phyloP scores from a whole-genome alignment of 306 rosid species.

The Delonix regia region DNA sequence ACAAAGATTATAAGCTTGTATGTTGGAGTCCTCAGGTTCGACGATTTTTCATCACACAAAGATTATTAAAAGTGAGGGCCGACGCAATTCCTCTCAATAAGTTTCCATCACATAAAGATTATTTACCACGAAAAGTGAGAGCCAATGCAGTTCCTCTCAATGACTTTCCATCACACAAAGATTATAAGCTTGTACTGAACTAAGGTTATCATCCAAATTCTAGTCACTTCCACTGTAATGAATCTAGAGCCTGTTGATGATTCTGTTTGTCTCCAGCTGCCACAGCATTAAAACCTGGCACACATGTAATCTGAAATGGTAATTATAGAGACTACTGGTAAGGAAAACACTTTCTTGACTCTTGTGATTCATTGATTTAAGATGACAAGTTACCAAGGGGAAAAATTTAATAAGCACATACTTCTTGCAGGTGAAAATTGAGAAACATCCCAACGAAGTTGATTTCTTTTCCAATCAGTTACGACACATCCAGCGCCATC shows the following conservation, averaged over 20 bases:
- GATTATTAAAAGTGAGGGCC: no score
- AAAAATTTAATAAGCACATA: slow-evolving; percentile 39
- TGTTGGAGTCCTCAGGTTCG: no score
- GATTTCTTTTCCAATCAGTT: slow-evolving; percentile 91
- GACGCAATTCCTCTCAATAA: no score
- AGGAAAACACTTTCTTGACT: neutral
- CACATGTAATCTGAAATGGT: slow-evolving; percentile 18
- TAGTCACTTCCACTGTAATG: slow-evolving; percentile 67
- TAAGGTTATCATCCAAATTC: slow-evolving; percentile 2
- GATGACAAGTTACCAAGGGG: slow-evolving; percentile 9
- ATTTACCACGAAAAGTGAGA: no score
- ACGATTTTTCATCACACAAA: no score
- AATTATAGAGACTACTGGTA: neutral
- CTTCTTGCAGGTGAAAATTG: slow-evolving; percentile 65
- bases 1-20: no score
- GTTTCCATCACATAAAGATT: no score
- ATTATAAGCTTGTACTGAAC: neutral
- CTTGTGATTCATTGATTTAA: slow-evolving; percentile 3
- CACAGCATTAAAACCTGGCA: slow-evolving; percentile 76
- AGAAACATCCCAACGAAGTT: slow-evolving; percentile 82
- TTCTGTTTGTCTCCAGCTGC: slow-evolving; percentile 87
- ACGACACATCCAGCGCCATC: slow-evolving; percentile 92
- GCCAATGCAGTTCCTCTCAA: no score
- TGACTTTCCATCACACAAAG: no score
- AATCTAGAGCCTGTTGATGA: slow-evolving; percentile 77